phyloP scores from a whole-genome alignment of 352 stramenopile species.

The Globisporangium polare region DNA sequence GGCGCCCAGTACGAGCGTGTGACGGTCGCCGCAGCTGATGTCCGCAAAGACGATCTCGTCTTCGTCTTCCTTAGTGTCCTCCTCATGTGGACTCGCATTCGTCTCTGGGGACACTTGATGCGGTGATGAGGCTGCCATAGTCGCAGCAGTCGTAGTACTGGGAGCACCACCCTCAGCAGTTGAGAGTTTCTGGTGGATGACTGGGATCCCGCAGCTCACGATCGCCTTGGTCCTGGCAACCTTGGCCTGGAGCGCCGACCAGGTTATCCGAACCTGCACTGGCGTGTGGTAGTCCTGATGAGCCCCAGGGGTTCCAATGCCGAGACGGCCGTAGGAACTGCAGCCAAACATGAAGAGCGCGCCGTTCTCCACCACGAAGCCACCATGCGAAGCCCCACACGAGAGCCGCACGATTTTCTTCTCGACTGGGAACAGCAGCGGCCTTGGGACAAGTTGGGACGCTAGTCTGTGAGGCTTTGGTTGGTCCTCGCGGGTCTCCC shows the following conservation, averaged over 20 bases:
- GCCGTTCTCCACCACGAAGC: conserved; percentile 53
- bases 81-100: not conserved
- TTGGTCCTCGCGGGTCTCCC: conserved; percentile 5
- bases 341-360: conserved; percentile 70
- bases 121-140: not conserved
- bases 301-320: conserved; percentile 21
- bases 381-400: conserved; percentile 50
- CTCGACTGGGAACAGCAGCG: conserved; percentile 24
- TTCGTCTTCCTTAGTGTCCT: conserved; percentile 18
- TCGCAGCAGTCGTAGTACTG: not conserved
- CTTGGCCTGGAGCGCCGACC: conserved; percentile 26
- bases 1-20: conserved; percentile 46
- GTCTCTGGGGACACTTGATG: not conserved
- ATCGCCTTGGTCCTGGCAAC: not conserved
- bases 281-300: conserved; percentile 21
- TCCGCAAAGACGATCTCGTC: conserved; percentile 51
- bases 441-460: conserved; percentile 10
- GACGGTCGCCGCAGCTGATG: conserved; percentile 64
- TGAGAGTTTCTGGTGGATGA: not conserved
- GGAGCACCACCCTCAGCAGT: not conserved
- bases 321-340: conserved; percentile 53
- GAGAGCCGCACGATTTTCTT: conserved; percentile 40
- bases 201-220: conserved; percentile 9
- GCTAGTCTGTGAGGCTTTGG: not conserved
- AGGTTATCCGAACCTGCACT: conserved; percentile 34